Evolutionary conservation across 73 alveolate species (phyloP), one percentile per base, ranked within the genome.

Genomic region (Paramecium sonneborni): DNA sequence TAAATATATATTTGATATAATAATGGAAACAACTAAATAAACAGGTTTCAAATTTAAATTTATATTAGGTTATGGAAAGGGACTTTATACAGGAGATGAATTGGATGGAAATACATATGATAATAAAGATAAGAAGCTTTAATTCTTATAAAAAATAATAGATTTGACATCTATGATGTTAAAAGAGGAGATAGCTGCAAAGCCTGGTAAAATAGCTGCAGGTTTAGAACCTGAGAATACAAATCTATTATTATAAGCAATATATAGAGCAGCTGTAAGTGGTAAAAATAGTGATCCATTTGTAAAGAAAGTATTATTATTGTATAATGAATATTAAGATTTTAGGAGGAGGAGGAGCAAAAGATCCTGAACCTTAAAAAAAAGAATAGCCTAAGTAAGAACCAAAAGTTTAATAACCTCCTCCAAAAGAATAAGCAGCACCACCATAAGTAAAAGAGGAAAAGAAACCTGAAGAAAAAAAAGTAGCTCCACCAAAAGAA

Each of bases 151-250:
- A 20, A 96, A 95, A 88, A 89, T 96, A 79, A 93, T 96, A 8
- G 94, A 94, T 12, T 89, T 95, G 11, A 95, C 94, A 11, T 89
- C 79, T 37, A 24, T 85, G 93, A 93, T 92, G 37, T 85, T 86
- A 1, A 96, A 96, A 26, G 97, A 94, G 85, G 94, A 95, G 84
- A 39, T 95, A 1, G 94, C 88, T 9, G 98, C 96, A 28, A 97
- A 97, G 88, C 95, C 99, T 55, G 76, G 95, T 67, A 96, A 97
- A 88, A 94, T 98, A 26, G 96, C 95, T 1, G 97, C 98, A 48
- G 99, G 99, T 5, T 97, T 93, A 58, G 99, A 98, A 86, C 98
- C 99, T 37, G 99, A 98, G 39, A 93, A 94, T 84, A 98, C 99
- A 15, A 96, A 96, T 89, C 35, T 89, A 28, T 95, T 92, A 68